Conservation (phyloP, 2,329 filamentous ascomycete species). For the Byssochlamys sp. region DNA sequence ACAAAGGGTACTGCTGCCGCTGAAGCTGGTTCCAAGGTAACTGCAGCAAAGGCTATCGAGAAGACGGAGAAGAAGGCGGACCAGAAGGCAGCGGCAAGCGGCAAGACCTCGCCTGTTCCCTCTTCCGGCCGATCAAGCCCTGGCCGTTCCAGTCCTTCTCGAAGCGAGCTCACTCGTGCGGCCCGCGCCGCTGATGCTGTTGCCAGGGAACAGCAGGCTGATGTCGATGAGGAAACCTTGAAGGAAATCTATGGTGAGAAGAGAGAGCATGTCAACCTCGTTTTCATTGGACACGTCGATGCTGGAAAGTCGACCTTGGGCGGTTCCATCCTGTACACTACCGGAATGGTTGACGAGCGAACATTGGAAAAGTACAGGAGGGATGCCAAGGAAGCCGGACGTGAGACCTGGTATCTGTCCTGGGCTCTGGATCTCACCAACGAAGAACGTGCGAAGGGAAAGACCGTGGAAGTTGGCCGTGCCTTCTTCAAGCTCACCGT, state of each 20-base stretch:
- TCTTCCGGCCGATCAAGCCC: conserved; percentile 80
- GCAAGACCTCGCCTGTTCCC: conserved; percentile 69
- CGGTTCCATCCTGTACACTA: conserved; percentile 82
- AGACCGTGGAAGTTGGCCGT: conserved; percentile 93
- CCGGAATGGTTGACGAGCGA: conserved; percentile 98
- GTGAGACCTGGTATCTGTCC: conserved; percentile 97
- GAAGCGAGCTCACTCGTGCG: conserved; percentile 47
- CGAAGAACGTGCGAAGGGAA: conserved; percentile 90
- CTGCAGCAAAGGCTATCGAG: conserved; percentile 80
- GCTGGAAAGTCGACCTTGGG: conserved; percentile 95
- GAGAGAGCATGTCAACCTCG: conserved; percentile 73
- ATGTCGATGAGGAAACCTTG: conserved; percentile 73
- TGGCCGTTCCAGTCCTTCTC: conserved; percentile 62
- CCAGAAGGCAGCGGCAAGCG: conserved; percentile 44
- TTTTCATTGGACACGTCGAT: conserved; percentile 96
- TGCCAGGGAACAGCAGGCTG: conserved; percentile 67
- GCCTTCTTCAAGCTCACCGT: conserved; percentile 78
- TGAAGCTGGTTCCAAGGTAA: conserved; percentile 68
- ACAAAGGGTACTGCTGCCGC: conserved; percentile 40
- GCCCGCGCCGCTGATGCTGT: conserved; percentile 71
- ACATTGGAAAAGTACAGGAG: conserved; percentile 97
- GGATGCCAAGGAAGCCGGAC: conserved; percentile 89
- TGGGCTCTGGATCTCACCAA: conserved; percentile 97
- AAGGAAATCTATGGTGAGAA: conserved; percentile 90
- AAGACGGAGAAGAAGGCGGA: conserved; percentile 66